Conservation (phyloP, 2,329 filamentous ascomycete genomes). For the Ophiostoma quercus region DNA sequence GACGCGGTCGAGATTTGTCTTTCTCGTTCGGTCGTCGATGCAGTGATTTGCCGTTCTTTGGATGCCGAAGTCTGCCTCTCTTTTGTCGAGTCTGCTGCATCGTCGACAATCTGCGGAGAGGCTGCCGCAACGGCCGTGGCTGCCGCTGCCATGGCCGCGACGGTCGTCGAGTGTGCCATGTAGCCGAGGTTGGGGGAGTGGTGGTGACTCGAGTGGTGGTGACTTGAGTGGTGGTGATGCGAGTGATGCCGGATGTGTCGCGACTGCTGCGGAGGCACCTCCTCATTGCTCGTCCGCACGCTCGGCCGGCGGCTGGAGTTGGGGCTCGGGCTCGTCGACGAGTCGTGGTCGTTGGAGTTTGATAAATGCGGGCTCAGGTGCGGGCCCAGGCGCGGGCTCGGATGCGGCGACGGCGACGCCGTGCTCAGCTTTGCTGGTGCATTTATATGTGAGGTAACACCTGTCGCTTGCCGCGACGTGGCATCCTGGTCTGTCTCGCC, state of each 20-base stretch:
- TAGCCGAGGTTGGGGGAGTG: neutral
- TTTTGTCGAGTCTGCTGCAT: too few relatives aligned
- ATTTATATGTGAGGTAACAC: too few relatives aligned
- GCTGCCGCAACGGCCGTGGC: constrained; percentile 16
- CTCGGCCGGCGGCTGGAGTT: constrained; percentile 24
- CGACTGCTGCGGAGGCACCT: constrained; percentile 7
- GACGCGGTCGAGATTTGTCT: neutral
- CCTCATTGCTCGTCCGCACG: constrained; percentile 15
- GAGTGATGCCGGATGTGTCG: constrained; percentile 12
- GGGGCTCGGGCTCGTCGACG: constrained; percentile 15
- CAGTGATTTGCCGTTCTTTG: too few relatives aligned
- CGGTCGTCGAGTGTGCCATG: constrained; percentile 18
- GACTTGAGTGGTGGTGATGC: neutral
- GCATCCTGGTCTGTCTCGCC: neutral
- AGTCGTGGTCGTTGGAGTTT: neutral
- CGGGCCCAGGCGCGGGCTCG: constrained; percentile 9
- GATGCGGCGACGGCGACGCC: constrained; percentile 10
- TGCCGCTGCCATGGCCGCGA: constrained; percentile 24
- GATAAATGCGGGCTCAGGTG: neutral
- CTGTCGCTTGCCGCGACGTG: neutral
- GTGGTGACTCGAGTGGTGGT: neutral
- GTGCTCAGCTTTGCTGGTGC: too few relatives aligned
- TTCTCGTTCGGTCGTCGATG: too few relatives aligned
- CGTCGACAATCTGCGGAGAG: neutral
- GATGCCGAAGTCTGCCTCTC: too few relatives aligned